Base-by-base conservation (phyloP, 106 monocot genomes). In the Iris macrosiphon region DNA sequence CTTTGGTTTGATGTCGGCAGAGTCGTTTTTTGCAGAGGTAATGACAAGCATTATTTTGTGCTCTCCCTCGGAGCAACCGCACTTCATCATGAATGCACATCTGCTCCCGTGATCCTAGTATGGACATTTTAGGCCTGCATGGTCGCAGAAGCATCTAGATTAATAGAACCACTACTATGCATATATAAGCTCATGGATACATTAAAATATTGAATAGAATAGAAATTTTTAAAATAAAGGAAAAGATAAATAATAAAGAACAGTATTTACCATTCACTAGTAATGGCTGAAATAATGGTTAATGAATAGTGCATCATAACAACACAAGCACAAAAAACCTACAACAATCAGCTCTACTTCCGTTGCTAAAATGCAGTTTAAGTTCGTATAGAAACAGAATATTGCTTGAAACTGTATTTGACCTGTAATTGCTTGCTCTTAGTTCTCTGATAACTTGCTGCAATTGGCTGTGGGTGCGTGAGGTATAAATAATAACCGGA, bases 401-500 rank as follows among this genome's bases (percentile, higher is more conserved):
- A n/a, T n/a, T 53, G 21, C 11, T 30, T 18, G 45, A 43, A 39
- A 67, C n/a, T n/a, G n/a, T n/a, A 42, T 15, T 55, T 49, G 32
- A 96, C 96, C 96, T 89, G 74, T 96, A 87, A 46, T 65, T 90
- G 66, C 66, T 83, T 22, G 79, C 25, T 57, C 72, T 90, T 6
- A 90, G 69, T 46, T 96, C 96, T 57, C 83, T 49, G 28, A 96
- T 83, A 33, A 96, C 96, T 71, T 96, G 96, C 64, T 87, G 86
- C 54, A 96, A 70, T 62, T 96, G 96, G 61, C 96, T 86, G 34
- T 96, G 96, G 43, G 96, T 96, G 37, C 96, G 86, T 3, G 96
- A 96, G 40, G 90, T 71, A 48, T 96, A 96, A 30, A 96, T 66
- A 41, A 96, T 96, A 15, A 79, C 80, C 9, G 96, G 90, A 60